Percentiles rank a stretch among this genome's conserved stretches.
phyloP scores from a whole-genome alignment of 331 rosid species.

The Quercus tomentella region DNA sequence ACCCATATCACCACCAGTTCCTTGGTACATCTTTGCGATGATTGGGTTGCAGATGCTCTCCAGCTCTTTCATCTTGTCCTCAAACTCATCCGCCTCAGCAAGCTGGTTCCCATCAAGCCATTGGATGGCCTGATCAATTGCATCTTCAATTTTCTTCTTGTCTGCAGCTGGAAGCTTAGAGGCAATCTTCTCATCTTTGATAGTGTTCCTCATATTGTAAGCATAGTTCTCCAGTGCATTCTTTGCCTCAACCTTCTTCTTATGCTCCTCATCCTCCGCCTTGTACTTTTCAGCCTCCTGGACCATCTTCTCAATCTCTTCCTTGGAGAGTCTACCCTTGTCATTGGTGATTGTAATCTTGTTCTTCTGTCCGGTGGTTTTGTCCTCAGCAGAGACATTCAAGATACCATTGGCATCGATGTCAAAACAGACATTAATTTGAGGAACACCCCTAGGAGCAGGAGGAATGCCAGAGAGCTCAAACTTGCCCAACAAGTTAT shows the following conservation, averaged over 20 bases:
- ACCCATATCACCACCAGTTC: slow-evolving; percentile 47
- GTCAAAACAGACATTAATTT: slow-evolving; percentile 67
- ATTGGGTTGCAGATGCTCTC: slow-evolving; percentile 70
- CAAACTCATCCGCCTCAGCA: slow-evolving; percentile 64
- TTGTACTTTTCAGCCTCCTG: slow-evolving; percentile 76
- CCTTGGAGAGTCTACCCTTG: slow-evolving; percentile 79
- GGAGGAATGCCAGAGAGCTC: slow-evolving; percentile 78
- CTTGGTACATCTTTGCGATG: slow-evolving; percentile 69
- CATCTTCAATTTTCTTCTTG: slow-evolving; percentile 73
- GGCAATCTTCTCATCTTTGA: slow-evolving; percentile 68
- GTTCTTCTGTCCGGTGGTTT: slow-evolving; percentile 70
- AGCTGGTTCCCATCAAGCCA: slow-evolving; percentile 79
- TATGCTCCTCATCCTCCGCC: slow-evolving; percentile 68
- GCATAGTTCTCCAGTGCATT: slow-evolving; percentile 69
- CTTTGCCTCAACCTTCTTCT: slow-evolving; percentile 71
- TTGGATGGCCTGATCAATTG: slow-evolving; percentile 56
- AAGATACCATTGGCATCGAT: slow-evolving; percentile 68
- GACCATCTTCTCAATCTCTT: slow-evolving; percentile 79
- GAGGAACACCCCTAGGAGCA: slow-evolving; percentile 80
- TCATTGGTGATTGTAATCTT: slow-evolving; percentile 78
- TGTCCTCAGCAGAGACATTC: slow-evolving; percentile 79
- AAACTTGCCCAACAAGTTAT: slow-evolving; percentile 67
- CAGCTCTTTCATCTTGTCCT: slow-evolving; percentile 70
- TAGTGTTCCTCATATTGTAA: slow-evolving; percentile 71
- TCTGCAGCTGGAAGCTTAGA: slow-evolving; percentile 48